A percentile compares a stretch with the other conserved stretches of the same genome.
Conservation (phyloP, 352 stramenopile species). For the Globisporangium cylindrosporum region DNA sequence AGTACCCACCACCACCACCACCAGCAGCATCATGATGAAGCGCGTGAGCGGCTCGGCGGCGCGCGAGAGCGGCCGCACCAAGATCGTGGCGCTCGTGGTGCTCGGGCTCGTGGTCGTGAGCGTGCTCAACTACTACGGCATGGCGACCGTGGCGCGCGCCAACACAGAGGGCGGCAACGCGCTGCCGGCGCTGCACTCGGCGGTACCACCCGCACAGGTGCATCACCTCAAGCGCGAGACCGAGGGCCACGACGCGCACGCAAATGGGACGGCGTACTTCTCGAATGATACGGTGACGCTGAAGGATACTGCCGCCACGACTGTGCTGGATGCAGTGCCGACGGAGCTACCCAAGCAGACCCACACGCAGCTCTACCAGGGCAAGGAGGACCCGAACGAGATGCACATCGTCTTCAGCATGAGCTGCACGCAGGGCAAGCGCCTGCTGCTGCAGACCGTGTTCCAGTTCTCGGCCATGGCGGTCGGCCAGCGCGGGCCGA, state of each 20-base stretch:
- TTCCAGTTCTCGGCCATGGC: conserved; percentile 24
- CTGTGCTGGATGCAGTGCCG: neutral
- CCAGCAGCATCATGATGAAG: conserved; percentile 6
- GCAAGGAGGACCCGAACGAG: conserved; percentile 31
- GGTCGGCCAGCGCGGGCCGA: conserved; percentile 23
- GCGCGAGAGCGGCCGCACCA: conserved; percentile 5
- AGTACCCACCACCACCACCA: neutral
- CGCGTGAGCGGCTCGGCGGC: conserved; percentile 13
- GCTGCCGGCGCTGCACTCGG: conserved; percentile 24
- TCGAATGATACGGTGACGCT: neutral
- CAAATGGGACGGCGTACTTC: neutral
- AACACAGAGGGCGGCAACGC: conserved; percentile 4
- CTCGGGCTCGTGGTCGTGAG: conserved; percentile 22
- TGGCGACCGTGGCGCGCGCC: conserved; percentile 18
- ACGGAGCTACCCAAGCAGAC: neutral
- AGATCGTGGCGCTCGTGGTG: conserved; percentile 22
- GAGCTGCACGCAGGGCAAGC: conserved; percentile 25
- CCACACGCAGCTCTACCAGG: conserved; percentile 13
- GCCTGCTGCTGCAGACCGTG: conserved; percentile 20
- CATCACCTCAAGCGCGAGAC: neutral
- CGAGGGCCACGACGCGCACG: neutral
- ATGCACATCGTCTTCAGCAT: conserved; percentile 36
- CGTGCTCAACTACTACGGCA: conserved; percentile 34
- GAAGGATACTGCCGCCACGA: neutral
- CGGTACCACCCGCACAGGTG: conserved; percentile 6